A percentile compares a stretch with the other conserved stretches of the same genome.
These are phyloP conservation scores for Colletotrichum somersetense DNA, from an alignment of 2,329 filamentous ascomycete genomes.

Conservation along the genomic window DNA sequence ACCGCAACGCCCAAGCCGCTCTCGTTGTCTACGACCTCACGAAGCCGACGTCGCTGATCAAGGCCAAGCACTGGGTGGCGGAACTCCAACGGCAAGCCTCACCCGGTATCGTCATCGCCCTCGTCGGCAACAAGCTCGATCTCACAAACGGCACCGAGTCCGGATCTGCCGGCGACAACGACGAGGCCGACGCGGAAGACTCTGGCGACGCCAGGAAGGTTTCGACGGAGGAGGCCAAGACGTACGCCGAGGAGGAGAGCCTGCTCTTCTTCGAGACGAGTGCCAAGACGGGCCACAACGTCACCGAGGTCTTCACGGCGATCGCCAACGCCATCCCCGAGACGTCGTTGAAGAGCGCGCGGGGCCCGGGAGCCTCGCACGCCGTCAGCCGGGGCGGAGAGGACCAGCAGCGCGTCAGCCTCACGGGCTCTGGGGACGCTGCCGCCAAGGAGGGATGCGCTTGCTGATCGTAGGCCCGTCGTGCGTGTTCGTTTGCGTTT, in stretches of 20 bases:
- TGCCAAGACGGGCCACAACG: constrained; percentile 95
- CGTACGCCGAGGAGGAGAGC: constrained; percentile 94
- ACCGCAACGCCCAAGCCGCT: constrained; percentile 97
- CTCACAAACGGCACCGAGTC: constrained; percentile 76
- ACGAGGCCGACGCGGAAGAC: constrained; percentile 70
- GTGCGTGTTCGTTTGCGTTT: constrained; percentile 10
- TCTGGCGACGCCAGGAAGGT: constrained; percentile 86
- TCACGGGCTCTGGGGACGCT: constrained; percentile 78
- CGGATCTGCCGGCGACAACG: constrained; percentile 58
- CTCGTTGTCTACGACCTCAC: constrained; percentile 99
- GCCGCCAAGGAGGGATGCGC: constrained; percentile 92
- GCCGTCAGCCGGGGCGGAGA: constrained; percentile 71
- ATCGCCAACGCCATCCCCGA: constrained; percentile 99
- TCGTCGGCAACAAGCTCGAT: constrained; percentile 98
- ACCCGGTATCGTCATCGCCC: constrained; percentile 94
- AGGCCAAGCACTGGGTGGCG: constrained; percentile 99
- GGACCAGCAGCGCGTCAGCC: constrained; percentile 81
- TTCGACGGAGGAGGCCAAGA: constrained; percentile 88
- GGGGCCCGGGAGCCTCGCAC: constrained; percentile 74
- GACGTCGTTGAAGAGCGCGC: constrained; percentile 90
- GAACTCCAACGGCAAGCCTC: constrained; percentile 96
- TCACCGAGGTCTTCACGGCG: constrained; percentile 95
- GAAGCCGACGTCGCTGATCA: constrained; percentile 93
- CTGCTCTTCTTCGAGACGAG: constrained; percentile 98
- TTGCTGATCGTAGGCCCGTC: constrained; percentile 66